Evolutionary conservation across 148 eudicot species (phyloP).

Genomic region (Mesembryanthemum crystallinum): DNA sequence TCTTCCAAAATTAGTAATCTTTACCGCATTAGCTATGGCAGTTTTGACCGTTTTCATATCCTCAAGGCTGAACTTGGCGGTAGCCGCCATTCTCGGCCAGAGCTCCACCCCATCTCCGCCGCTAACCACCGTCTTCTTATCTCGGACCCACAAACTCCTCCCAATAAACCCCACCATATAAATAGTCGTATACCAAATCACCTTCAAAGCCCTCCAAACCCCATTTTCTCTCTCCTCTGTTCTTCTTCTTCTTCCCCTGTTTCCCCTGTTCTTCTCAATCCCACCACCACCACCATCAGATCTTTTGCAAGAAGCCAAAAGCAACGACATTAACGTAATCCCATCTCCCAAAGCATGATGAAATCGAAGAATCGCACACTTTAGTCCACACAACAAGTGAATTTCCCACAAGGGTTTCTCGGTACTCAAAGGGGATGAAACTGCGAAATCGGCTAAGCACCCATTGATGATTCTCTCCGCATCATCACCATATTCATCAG

Average conservation of each 20-base stretch:
- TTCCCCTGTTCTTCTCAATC: not conserved
- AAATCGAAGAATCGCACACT: slow-evolving; percentile 42
- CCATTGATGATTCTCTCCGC: slow-evolving; percentile 26
- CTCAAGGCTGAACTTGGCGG: slow-evolving; percentile 45
- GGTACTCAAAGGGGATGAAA: slow-evolving; percentile 44
- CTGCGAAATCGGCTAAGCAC: slow-evolving; percentile 45
- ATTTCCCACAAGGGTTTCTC: slow-evolving; percentile 75
- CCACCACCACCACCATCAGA: not conserved
- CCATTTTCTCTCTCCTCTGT: not conserved
- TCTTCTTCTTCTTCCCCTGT: not conserved
- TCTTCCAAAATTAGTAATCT: not conserved
- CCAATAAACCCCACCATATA: not conserved
- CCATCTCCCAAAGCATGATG: slow-evolving; percentile 81
- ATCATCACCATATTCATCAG: no score
- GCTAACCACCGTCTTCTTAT: slow-evolving; percentile 35
- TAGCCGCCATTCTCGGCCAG: slow-evolving; percentile 56
- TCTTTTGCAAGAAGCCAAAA: slow-evolving; percentile 26
- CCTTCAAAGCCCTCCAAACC: not conserved
- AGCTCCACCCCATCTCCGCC: slow-evolving; percentile 58
- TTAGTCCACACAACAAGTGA: slow-evolving; percentile 43
- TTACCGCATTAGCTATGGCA: slow-evolving; percentile 28
- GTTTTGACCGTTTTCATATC: slow-evolving; percentile 52
- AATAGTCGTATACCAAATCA: not conserved
- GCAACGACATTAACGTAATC: slow-evolving; percentile 55
- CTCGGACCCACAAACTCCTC: slow-evolving; percentile 34